phyloP scores from a whole-genome alignment of 305 asterid species.

The Fraxinus floribunda region DNA sequence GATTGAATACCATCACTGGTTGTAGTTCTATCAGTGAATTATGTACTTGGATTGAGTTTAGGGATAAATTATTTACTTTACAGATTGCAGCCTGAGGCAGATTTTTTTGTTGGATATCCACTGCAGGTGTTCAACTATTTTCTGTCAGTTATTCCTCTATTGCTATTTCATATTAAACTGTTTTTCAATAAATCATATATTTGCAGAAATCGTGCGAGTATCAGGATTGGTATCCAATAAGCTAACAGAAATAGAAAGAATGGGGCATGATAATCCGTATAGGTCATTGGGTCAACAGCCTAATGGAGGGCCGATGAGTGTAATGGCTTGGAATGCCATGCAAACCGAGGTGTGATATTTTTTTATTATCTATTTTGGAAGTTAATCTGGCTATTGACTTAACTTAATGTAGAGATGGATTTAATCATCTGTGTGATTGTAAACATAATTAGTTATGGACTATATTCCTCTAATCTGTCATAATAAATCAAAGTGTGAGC shows the following conservation, averaged over 20 bases:
- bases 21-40: conserved; percentile 12
- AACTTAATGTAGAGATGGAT: neutral
- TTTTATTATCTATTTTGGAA: conserved; percentile 3
- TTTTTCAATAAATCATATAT: neutral
- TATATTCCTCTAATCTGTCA: neutral
- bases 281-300: conserved; percentile 49
- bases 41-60: neutral
- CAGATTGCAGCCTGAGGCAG: conserved; percentile 6
- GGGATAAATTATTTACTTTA: conserved; percentile 1
- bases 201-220: conserved; percentile 59
- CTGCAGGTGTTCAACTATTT: neutral
- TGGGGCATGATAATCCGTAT: conserved; percentile 50
- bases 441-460: neutral
- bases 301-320: conserved; percentile 51
- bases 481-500: neutral
- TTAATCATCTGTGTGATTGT: neutral
- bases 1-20: neutral
- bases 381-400: neutral
- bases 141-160: neutral
- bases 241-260: conserved; percentile 50
- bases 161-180: conserved; percentile 4
- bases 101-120: neutral
- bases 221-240: conserved; percentile 49
- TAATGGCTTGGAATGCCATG: conserved; percentile 56
- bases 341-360: conserved; percentile 49